Conservation (phyloP, 148 eudicot genomes). For the Rhododendron mucronatum region DNA sequence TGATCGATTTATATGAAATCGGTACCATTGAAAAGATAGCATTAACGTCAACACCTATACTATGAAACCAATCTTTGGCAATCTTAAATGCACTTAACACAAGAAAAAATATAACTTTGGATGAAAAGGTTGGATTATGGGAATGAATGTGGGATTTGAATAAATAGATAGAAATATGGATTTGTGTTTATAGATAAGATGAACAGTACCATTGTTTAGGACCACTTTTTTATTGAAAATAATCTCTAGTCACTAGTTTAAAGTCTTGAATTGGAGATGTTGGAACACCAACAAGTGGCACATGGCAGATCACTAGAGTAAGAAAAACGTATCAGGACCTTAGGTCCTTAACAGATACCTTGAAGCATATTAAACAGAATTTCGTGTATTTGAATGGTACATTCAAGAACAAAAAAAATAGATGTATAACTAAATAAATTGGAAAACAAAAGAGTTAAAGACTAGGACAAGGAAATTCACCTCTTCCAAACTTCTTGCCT, state of each 20-base stretch:
- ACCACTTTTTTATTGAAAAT: background rate
- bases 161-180: too few species aligned
- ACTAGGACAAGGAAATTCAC: conserved; percentile 24
- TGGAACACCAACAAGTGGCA: background rate
- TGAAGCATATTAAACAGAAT: background rate
- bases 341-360: background rate
- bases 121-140: too few species aligned
- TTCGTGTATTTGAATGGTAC: background rate
- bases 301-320: background rate
- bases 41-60: background rate
- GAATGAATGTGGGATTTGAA: background rate
- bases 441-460: background rate
- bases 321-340: background rate
- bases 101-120: background rate
- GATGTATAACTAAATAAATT: background rate
- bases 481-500: conserved; percentile 80
- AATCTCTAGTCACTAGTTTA: background rate
- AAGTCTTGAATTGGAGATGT: background rate
- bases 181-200: too few species aligned
- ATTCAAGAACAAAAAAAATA: background rate
- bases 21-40: background rate
- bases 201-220: background rate
- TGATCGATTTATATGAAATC: too few species aligned
- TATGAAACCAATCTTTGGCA: background rate
- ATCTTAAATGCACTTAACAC: background rate